Percentiles rank a stretch among this genome's conserved stretches.
These are phyloP conservation scores for Pyrenula massariospora DNA, from an alignment of 495 filamentous ascomycete species.

Conservation along the genomic window DNA sequence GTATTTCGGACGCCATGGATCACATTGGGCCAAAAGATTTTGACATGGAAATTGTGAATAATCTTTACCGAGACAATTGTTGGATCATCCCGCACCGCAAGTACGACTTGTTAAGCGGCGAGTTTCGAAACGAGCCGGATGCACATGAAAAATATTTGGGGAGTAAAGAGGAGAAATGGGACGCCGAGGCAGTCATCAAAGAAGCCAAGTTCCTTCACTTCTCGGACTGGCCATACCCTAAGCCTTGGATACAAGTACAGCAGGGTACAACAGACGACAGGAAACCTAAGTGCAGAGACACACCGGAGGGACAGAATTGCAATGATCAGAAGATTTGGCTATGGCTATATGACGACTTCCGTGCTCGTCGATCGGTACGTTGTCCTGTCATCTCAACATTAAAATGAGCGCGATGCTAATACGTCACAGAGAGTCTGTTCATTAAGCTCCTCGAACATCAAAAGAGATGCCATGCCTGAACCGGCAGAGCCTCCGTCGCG, in stretches of 20 bases:
- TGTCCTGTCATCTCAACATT: background rate
- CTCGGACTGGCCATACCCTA: slow-evolving; percentile 69
- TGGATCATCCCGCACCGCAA: slow-evolving; percentile 65
- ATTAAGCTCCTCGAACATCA: background rate
- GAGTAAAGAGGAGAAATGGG: slow-evolving; percentile 51
- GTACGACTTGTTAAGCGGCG: slow-evolving; percentile 58
- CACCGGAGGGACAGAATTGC: background rate
- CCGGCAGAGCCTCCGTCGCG: background rate
- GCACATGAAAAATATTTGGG: slow-evolving; percentile 54
- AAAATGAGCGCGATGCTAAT: background rate
- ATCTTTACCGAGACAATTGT: slow-evolving; percentile 52
- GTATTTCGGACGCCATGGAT: slow-evolving; percentile 36
- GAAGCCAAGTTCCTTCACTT: slow-evolving; percentile 75
- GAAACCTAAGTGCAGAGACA: background rate
- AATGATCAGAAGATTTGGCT: background rate
- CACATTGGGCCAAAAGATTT: slow-evolving; percentile 26
- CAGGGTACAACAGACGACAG: background rate
- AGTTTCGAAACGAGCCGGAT: slow-evolving; percentile 41
- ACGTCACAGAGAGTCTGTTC: background rate
- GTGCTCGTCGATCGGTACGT: background rate
- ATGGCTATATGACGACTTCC: background rate
- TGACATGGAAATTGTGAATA: slow-evolving; percentile 68
- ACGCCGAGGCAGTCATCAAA: slow-evolving; percentile 45
- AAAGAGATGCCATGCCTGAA: background rate
- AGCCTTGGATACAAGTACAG: slow-evolving; percentile 14